Evolutionary conservation across 2,329 filamentous ascomycete genomes (phyloP).

Genomic region (Epichloe typhina): DNA sequence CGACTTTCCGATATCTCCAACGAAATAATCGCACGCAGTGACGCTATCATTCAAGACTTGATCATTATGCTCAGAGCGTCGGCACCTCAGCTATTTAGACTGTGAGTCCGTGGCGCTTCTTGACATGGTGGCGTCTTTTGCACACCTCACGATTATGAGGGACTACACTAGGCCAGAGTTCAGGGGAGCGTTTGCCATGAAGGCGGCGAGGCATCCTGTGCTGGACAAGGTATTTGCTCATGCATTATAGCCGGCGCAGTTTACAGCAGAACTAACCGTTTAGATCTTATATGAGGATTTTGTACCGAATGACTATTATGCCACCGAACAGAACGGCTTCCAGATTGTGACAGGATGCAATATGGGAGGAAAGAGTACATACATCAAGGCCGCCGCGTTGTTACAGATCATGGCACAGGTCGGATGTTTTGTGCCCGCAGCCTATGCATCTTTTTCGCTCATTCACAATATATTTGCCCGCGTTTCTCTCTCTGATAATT

Average conservation of each 20-base stretch:
- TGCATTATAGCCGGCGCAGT: slow-evolving; percentile 3
- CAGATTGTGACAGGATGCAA: slow-evolving; percentile 94
- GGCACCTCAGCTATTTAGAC: slow-evolving; percentile 62
- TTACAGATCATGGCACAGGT: slow-evolving; percentile 90
- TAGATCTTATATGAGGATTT: slow-evolving; percentile 53
- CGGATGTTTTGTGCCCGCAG: slow-evolving; percentile 77
- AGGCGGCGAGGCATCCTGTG: slow-evolving; percentile 65
- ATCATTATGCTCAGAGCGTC: slow-evolving; percentile 58
- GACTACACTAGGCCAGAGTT: slow-evolving; percentile 54
- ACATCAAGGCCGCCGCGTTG: slow-evolving; percentile 74
- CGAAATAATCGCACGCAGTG: slow-evolving; percentile 73
- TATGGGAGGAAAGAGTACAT: slow-evolving; percentile 96
- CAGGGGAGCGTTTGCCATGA: slow-evolving; percentile 56
- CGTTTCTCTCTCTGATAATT: slow-evolving; percentile 73
- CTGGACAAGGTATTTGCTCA: slow-evolving; percentile 44
- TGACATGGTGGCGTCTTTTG: slow-evolving; percentile 74
- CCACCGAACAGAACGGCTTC: slow-evolving; percentile 66
- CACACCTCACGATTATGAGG: slow-evolving; percentile 52
- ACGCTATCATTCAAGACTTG: slow-evolving; percentile 59
- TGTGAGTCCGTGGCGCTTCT: slow-evolving; percentile 73
- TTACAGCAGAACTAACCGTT: slow-evolving; percentile 1
- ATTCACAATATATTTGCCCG: slow-evolving; percentile 76
- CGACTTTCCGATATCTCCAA: slow-evolving; percentile 69
- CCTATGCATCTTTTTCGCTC: slow-evolving; percentile 70
- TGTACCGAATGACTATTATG: slow-evolving; percentile 83